Evolutionary conservation across 1,139 yeast species (phyloP).

Genomic region (Blastobotrys aristatus): DNA sequence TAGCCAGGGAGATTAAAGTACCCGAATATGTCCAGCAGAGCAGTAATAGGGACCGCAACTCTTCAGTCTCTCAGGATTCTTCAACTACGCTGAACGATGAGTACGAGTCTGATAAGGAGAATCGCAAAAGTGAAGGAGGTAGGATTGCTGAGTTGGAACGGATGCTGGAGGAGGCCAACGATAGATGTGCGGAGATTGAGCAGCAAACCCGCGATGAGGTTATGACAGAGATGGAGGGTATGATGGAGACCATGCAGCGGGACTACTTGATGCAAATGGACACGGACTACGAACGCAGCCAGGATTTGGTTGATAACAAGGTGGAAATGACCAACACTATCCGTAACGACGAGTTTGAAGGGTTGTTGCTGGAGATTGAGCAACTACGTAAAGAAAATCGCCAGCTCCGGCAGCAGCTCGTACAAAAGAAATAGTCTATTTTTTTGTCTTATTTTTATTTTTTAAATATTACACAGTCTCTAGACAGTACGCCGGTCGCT

Average conservation of each 20-base stretch:
- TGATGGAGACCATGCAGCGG: constrained; percentile 29
- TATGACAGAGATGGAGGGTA: constrained; percentile 32
- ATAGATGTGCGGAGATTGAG: constrained; percentile 28
- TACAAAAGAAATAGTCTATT: not conserved
- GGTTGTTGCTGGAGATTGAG: constrained; percentile 16
- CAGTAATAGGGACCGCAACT: constrained; percentile 10
- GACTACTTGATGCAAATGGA: constrained; percentile 27
- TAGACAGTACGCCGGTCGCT: constrained; percentile 80
- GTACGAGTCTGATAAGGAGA: not conserved
- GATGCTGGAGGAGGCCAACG: constrained; percentile 24
- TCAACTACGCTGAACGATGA: constrained; percentile 15
- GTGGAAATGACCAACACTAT: constrained; percentile 20
- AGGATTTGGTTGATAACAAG: constrained; percentile 25
- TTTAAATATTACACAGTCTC: not conserved
- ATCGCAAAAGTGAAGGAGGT: constrained; percentile 2
- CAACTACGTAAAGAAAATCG: constrained; percentile 14
- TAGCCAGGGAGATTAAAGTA: constrained; percentile 32
- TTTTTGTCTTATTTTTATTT: not conserved
- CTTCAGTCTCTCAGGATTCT: constrained; percentile 6
- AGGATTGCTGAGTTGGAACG: constrained; percentile 25
- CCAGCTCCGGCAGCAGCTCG: constrained; percentile 5
- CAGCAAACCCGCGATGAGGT: constrained; percentile 33
- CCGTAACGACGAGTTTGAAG: constrained; percentile 11
- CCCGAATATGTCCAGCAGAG: constrained; percentile 14
- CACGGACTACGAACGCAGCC: constrained; percentile 25